phyloP scores from a whole-genome alignment of 768 basidiomycete genomes.

The Coprinopsis strossmayeri region DNA sequence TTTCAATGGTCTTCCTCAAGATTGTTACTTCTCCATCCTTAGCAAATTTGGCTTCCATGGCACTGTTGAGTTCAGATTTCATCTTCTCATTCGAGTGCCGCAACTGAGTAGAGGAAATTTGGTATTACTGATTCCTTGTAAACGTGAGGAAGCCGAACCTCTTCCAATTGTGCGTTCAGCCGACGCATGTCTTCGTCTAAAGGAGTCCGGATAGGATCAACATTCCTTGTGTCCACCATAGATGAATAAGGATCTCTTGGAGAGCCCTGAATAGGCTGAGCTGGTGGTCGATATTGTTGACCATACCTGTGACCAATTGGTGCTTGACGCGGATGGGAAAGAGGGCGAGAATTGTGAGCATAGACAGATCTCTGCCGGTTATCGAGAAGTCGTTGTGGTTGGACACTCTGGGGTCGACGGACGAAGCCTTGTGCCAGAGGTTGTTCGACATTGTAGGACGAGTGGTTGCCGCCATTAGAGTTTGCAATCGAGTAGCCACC shows the following conservation, averaged over 20 bases:
- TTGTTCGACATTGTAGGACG: background rate
- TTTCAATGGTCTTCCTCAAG: slow-evolving; percentile 59
- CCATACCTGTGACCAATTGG: no score
- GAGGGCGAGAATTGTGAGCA: background rate
- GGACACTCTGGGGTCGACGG: background rate
- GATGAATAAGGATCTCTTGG: background rate
- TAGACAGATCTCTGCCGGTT: background rate
- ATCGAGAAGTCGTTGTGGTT: background rate
- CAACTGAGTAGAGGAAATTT: slow-evolving; percentile 32
- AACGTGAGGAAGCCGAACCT: slow-evolving; percentile 30
- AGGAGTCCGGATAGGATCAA: background rate
- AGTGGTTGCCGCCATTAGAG: slow-evolving; percentile 27
- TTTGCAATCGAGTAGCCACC: slow-evolving; percentile 30
- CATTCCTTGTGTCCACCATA: background rate
- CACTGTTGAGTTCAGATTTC: slow-evolving; percentile 38
- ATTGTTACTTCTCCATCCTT: slow-evolving; percentile 71
- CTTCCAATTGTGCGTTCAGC: slow-evolving; percentile 32
- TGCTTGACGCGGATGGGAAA: no score
- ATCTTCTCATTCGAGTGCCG: slow-evolving; percentile 41
- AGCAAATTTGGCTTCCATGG: slow-evolving; percentile 41
- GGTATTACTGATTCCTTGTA: slow-evolving; percentile 5
- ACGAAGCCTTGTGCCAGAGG: background rate
- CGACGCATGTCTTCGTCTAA: slow-evolving; percentile 17
- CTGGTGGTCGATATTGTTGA: no score
- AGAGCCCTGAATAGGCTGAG: no score